Conservation (phyloP, 2,329 filamentous ascomycete genomes). For the Trichoderma pleuroti region DNA sequence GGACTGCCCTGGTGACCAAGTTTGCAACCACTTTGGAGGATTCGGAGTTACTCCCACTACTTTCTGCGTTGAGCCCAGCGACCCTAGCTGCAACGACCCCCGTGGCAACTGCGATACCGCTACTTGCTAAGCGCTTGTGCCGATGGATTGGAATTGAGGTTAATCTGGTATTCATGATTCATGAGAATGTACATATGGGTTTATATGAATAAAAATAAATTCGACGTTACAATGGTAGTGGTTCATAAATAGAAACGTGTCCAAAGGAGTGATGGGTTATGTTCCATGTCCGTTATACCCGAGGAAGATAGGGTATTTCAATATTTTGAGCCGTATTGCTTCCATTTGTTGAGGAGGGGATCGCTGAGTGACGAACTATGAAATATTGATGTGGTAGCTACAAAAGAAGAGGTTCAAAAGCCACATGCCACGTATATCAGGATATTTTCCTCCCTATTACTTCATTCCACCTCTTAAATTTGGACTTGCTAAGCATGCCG, state of each 20-base stretch:
- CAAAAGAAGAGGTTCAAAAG: neutral
- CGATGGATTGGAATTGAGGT: neutral
- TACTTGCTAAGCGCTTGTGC: neutral
- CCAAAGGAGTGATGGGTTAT: neutral
- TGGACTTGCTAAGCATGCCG: neutral
- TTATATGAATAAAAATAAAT: neutral
- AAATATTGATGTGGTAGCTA: neutral
- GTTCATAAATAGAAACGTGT: neutral
- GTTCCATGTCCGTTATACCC: neutral
- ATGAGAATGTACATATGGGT: neutral
- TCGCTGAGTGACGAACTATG: neutral
- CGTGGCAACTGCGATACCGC: neutral
- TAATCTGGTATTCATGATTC: neutral
- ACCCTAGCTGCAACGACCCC: constrained; percentile 14
- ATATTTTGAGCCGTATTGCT: neutral
- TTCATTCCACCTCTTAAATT: constrained; percentile 6
- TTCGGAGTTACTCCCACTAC: neutral
- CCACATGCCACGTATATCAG: neutral
- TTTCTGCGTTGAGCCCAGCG: constrained; percentile 14
- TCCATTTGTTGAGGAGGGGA: neutral
- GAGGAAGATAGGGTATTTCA: no score
- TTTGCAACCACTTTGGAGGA: constrained; percentile 17
- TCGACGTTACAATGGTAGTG: neutral
- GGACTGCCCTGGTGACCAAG: constrained; percentile 13
- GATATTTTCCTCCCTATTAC: constrained; percentile 8